These are phyloP conservation scores for Annulohypoxylon maeteangense DNA, from an alignment of 495 filamentous ascomycete genomes.

Conservation along the genomic window DNA sequence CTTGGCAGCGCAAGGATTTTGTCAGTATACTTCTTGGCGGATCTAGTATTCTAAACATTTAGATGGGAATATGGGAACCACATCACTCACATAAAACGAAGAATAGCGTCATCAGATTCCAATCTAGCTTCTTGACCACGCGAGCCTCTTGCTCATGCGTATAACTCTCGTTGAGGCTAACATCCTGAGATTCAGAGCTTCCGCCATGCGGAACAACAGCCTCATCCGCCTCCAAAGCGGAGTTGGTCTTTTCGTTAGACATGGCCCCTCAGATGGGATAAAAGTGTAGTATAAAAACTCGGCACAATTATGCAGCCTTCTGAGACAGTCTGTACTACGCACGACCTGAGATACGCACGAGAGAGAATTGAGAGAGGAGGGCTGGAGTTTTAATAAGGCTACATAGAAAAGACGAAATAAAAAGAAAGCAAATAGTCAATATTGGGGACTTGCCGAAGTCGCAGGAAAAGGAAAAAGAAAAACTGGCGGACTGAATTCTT, in stretches of 20 bases:
- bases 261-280: conserved; percentile 13
- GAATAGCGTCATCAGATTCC: conserved; percentile 49
- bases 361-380: neutral
- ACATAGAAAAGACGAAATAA: neutral
- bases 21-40: conserved; percentile 28
- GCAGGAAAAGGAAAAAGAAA: conserved; percentile 1
- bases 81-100: conserved; percentile 48
- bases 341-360: neutral
- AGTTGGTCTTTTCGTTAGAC: conserved; percentile 32
- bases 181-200: neutral
- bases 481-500: conserved; percentile 10
- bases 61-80: neutral
- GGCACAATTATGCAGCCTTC: conserved; percentile 22
- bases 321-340: conserved; percentile 23
- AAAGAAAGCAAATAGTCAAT: neutral
- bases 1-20: conserved; percentile 26
- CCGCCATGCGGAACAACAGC: conserved; percentile 1
- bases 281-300: neutral
- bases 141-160: conserved; percentile 32
- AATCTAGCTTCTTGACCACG: conserved; percentile 48
- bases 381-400: conserved; percentile 6
- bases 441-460: conserved; percentile 2
- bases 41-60: neutral
- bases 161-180: neutral
- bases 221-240: conserved; percentile 32